phyloP scores from a whole-genome alignment of 108 stramenopile species.

The Skeletonema menzelii region DNA sequence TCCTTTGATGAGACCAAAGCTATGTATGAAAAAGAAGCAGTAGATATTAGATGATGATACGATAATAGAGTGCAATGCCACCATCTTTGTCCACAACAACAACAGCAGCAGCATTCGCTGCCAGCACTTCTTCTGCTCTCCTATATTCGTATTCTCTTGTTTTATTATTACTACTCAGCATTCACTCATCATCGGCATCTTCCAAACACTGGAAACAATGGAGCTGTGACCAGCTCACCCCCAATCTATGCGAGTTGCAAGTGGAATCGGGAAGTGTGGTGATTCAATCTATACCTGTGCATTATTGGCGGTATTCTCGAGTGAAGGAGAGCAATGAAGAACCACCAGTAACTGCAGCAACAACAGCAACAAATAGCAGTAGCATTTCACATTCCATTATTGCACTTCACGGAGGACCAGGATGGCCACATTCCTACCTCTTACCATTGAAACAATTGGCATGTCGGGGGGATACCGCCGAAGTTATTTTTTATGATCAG shows the following conservation, averaged over 20 bases:
- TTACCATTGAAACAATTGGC: slow-evolving; percentile 52
- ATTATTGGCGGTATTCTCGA: slow-evolving; percentile 34
- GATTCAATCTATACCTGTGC: slow-evolving; percentile 15
- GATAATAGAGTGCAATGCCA: too few species aligned
- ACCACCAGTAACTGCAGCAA: neutral
- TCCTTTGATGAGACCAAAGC: too few species aligned
- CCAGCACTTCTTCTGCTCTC: too few species aligned
- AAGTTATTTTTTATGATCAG: slow-evolving; percentile 58
- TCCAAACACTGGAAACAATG: slow-evolving; percentile 10
- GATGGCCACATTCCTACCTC: slow-evolving; percentile 45
- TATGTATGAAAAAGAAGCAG: too few species aligned
- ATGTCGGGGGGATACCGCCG: slow-evolving; percentile 32
- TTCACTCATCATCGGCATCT: neutral
- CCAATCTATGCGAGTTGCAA: slow-evolving; percentile 31
- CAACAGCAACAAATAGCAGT: neutral
- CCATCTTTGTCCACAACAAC: too few species aligned
- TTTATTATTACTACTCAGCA: too few species aligned
- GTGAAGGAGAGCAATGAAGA: neutral
- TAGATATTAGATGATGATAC: too few species aligned
- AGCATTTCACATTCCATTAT: slow-evolving; percentile 23
- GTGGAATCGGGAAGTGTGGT: slow-evolving; percentile 11
- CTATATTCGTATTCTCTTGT: too few species aligned
- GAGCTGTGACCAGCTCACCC: slow-evolving; percentile 36
- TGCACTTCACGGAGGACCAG: slow-evolving; percentile 55
- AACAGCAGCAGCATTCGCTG: too few species aligned